phyloP scores from a whole-genome alignment of 306 rosid genomes.

The Cercis canadensis region DNA sequence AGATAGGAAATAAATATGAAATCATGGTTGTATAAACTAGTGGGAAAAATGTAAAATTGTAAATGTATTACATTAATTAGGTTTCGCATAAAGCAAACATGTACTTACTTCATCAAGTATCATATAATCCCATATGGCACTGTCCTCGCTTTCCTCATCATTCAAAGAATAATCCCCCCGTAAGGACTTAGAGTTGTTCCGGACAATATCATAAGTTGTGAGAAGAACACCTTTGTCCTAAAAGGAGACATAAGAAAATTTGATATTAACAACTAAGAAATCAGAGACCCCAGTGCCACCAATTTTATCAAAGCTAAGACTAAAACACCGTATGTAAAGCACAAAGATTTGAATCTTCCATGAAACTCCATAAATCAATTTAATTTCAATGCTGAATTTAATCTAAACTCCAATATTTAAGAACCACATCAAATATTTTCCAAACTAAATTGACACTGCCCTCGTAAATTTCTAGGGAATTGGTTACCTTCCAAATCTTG shows the following conservation, averaged over 20 bases:
- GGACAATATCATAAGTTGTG: slow-evolving; percentile 92
- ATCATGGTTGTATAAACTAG: neutral
- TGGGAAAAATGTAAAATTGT: slow-evolving; percentile 2
- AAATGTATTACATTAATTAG: neutral
- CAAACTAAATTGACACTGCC: slow-evolving; percentile 17
- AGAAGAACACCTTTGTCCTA: slow-evolving; percentile 95
- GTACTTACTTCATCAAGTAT: slow-evolving; percentile 87
- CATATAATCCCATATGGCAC: slow-evolving; percentile 86
- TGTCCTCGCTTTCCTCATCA: slow-evolving; percentile 70
- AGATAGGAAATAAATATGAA: no score
- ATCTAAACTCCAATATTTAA: neutral
- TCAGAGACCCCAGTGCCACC: neutral
- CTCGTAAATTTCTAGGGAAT: neutral
- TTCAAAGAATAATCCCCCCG: slow-evolving; percentile 45
- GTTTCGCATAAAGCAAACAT: slow-evolving; percentile 13
- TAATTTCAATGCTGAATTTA: slow-evolving; percentile 9
- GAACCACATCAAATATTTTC: neutral
- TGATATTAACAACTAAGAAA: slow-evolving; percentile 18
- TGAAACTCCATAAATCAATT: neutral
- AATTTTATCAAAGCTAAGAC: neutral
- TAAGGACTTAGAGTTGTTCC: slow-evolving; percentile 81
- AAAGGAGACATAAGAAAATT: slow-evolving; percentile 15
- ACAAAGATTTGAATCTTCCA: neutral
- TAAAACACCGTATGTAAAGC: neutral
- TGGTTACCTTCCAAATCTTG: slow-evolving; percentile 10